Evolutionary conservation across 371 early-diverging fungal genomes (phyloP), one percentile per base, ranked within the genome.

Genomic region (Syncephalastrum monosporum): DNA sequence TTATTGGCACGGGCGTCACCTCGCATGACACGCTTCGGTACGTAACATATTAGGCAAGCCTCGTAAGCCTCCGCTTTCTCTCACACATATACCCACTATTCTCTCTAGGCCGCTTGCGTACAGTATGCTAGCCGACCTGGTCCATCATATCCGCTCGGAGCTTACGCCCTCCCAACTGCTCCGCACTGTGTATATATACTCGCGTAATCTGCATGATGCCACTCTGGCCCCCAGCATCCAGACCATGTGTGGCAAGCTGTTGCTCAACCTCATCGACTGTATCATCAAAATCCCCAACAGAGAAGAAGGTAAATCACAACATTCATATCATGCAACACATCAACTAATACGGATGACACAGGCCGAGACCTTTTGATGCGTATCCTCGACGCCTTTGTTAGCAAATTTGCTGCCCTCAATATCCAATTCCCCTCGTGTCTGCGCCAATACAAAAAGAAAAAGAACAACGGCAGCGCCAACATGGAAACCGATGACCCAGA

Each of bases 121-220:
- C 64, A 93, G 92, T 61, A 92, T 96, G 81, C 82, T 98, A 15
- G 96, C 97, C 1, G 99, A 99, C 70, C 73, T 97, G 46, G 88
- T 98, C 52, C 97, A 97, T 59, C 93, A 95, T 69, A 91, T 97
- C 51, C 90, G 98, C 17, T 77, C 80, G 1, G 93, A 95, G 45
- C 80, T 98, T 5, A 83, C 88, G 2, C 82, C 87, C 5, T 60
- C 68, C 5, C 95, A 96, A 65, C 75, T 98, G 7, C 76, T 89
- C 2, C 74, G 81, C 47, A 92, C 92, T 13, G 89, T 98, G 13
- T 85, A 90, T 55, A 90, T 95, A 21, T 98, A 97, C 71, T 87
- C 94, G 2, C 81, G 87, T 19, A 92, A 93, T 64, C 72, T 98
- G 45, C 96, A 96, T 61, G 98, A 99, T 65, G 82, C 84, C 7